These are phyloP conservation scores for Fusarium lyarnte DNA, from an alignment of 2,329 filamentous ascomycete genomes.

Conservation along the genomic window DNA sequence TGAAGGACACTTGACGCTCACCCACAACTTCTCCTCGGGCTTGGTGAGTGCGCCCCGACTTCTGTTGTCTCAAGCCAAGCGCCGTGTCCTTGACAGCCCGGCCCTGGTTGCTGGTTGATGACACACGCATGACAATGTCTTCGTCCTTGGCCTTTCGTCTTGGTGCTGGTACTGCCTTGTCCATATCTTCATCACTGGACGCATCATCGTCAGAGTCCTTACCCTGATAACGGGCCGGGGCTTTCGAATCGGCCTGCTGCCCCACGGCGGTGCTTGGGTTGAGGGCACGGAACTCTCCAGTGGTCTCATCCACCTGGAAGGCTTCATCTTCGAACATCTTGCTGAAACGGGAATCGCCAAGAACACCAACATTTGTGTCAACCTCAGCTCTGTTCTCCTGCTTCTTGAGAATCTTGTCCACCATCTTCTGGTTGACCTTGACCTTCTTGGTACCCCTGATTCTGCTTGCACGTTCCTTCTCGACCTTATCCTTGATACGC, in stretches of 20 bases:
- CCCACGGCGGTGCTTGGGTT: slow-evolving; percentile 82
- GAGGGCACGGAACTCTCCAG: slow-evolving; percentile 84
- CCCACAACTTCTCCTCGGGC: slow-evolving; percentile 63
- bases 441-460: slow-evolving; percentile 96
- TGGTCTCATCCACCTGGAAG: slow-evolving; percentile 90
- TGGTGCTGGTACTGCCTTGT: slow-evolving; percentile 35
- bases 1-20: slow-evolving; percentile 77
- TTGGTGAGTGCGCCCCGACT: slow-evolving; percentile 58
- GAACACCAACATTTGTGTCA: slow-evolving; percentile 70
- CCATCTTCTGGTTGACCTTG: slow-evolving; percentile 90
- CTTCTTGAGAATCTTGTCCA: slow-evolving; percentile 76
- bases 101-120: slow-evolving; percentile 71
- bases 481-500: slow-evolving; percentile 92
- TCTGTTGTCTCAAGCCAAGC: slow-evolving; percentile 65
- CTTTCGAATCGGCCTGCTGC: slow-evolving; percentile 48
- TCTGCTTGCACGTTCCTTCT: slow-evolving; percentile 93
- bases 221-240: slow-evolving; percentile 49
- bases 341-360: slow-evolving; percentile 87
- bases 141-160: slow-evolving; percentile 48
- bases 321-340: slow-evolving; percentile 92
- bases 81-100: slow-evolving; percentile 65
- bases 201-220: slow-evolving; percentile 58
- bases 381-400: slow-evolving; percentile 68
- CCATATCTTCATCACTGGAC: slow-evolving; percentile 54
- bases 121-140: slow-evolving; percentile 72